These are phyloP conservation scores for Gliomastix tumulicola DNA, from an alignment of 2,329 filamentous ascomycete species.

Conservation along the genomic window DNA sequence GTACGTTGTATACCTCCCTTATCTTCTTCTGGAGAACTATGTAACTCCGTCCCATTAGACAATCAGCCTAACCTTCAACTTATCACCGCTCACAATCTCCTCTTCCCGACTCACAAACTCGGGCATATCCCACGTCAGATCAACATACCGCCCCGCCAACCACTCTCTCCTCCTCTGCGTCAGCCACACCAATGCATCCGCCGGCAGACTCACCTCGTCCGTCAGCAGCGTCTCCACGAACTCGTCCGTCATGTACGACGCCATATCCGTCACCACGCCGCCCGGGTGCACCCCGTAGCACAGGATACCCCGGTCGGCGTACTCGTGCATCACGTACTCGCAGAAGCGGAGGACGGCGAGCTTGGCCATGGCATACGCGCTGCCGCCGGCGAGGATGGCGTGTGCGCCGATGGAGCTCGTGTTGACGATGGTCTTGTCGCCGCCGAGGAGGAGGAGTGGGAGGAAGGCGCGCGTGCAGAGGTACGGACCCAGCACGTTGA, in stretches of 20 bases:
- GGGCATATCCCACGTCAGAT: constrained; percentile 29
- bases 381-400: background rate
- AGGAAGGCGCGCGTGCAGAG: constrained; percentile 39
- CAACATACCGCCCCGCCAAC: constrained; percentile 27
- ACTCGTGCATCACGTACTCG: constrained; percentile 39
- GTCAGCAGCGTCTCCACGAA: background rate
- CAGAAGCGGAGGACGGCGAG: constrained; percentile 40
- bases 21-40: no score
- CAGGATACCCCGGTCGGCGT: constrained; percentile 30
- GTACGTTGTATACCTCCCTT: no score
- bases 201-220: constrained; percentile 13
- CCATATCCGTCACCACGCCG: constrained; percentile 25
- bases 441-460: constrained; percentile 29
- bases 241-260: background rate
- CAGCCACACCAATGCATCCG: constrained; percentile 19
- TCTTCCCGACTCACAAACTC: constrained; percentile 19
- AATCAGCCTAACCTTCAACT: constrained; percentile 3
- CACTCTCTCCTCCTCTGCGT: constrained; percentile 17
- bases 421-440: constrained; percentile 35
- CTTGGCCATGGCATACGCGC: constrained; percentile 38
- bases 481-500: constrained; percentile 37
- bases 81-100: constrained; percentile 7
- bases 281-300: constrained; percentile 31
- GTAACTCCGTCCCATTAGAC: background rate
- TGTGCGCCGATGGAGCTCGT: background rate